Evolutionary conservation across 805 yeast species (phyloP).

Genomic region (Kluyveromyces dobzhanskii): DNA sequence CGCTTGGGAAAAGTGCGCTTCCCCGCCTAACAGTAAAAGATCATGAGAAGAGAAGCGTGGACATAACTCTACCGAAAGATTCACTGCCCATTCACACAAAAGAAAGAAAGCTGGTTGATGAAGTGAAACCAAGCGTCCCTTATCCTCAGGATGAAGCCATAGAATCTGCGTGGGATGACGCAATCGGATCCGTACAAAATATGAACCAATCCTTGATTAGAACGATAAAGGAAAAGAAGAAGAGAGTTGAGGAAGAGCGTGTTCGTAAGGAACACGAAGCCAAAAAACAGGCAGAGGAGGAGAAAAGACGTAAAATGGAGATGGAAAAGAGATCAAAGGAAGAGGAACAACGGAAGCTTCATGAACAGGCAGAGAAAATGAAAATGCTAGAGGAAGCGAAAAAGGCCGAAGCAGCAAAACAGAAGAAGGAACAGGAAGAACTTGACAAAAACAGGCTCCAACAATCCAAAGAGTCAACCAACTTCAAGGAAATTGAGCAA

Average conservation of each 20-base stretch:
- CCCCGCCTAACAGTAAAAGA: neutral
- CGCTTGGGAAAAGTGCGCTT: neutral
- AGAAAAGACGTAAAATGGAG: conserved; percentile 10
- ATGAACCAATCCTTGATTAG: conserved; percentile 10
- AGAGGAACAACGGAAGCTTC: conserved; percentile 11
- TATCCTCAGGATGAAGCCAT: neutral
- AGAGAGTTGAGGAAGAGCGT: conserved; percentile 9
- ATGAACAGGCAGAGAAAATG: conserved; percentile 12
- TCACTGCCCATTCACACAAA: neutral
- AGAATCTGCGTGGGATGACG: neutral
- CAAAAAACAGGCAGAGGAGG: conserved; percentile 8
- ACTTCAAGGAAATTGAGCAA: conserved; percentile 32
- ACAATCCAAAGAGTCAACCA: conserved; percentile 17
- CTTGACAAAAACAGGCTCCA: conserved; percentile 13
- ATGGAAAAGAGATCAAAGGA: conserved; percentile 11
- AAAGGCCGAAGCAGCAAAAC: conserved; percentile 15
- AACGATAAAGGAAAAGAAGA: conserved; percentile 7
- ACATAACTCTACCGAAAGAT: neutral
- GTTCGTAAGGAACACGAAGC: neutral
- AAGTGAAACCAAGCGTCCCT: neutral
- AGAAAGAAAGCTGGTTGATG: neutral
- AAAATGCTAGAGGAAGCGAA: conserved; percentile 21
- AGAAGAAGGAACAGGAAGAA: conserved; percentile 15
- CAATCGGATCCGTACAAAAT: conserved; percentile 1
- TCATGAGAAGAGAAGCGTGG: neutral